Base-by-base conservation (phyloP, 441 rosid genomes). In the Mallotus japonicus region DNA sequence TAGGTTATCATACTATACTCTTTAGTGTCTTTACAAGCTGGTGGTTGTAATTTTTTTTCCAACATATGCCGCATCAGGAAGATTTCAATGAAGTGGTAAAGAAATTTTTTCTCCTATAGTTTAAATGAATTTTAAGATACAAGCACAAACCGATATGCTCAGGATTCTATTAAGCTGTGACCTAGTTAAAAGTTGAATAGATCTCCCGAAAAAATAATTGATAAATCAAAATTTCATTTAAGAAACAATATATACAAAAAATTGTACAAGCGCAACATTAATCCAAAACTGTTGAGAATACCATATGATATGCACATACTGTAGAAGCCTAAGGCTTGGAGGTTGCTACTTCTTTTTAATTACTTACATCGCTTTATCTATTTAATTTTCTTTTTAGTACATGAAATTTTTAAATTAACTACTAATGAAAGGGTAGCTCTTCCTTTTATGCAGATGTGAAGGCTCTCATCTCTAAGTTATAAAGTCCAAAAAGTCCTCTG, bases 201-300 rank as follows among this genome's bases (percentile, higher is more conserved):
- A 19, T 13, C 11, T 62, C 12, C 6, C 16, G n/a, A 40, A 15
- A 15, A 34, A 15, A 7, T 19, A 28, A 28, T 28, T 28, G 32
- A 28, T 28, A 28, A 28, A 28, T 28, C 32, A 28, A 28, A 28
- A 28, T 28, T 28, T 28, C 32, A 28, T 28, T 16, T 16, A 53
- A 11, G 17, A 55, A 19, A 34, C 8, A 16, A 56, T 40, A 20
- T 20, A 55, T 54, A 53, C 72, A 56, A 42, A 54, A n/a, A 69
- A 69, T 40, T 22, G 42, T 42, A 61, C 64, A 5, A 14, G 9
- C 14, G 42, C 40, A 12, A 69, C 40, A n/a, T 53, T 55, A 51
- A 69, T 51, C 72, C 37, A 55, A 55, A 42, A 34, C 71, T 17
- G 50, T 34, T 40, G 61, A 28, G 46, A 67, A 17, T 17, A 47